Evolutionary conservation across 1,284 basidiomycete genomes (phyloP), one percentile per base, ranked within the genome.

Genomic region (Phenoliferia sp.): DNA sequence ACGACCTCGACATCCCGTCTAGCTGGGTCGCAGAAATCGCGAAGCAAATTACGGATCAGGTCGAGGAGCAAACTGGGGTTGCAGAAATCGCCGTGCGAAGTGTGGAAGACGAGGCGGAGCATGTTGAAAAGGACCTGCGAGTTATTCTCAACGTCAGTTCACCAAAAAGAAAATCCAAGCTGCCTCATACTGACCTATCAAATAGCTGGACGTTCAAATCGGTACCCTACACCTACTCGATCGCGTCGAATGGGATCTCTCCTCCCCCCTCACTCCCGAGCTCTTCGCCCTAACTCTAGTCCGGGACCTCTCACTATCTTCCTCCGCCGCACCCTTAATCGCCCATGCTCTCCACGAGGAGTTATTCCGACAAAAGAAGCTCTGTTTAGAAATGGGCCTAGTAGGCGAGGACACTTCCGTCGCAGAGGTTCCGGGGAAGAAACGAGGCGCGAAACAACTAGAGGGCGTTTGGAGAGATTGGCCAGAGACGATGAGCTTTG

Each of bases 191-290:
- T 32, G 28, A 58, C 61, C 68, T 26, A 50, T 56, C 50, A 56
- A 48, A 26, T 79, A 96, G 92, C 92, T 99, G 78, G 94, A 99
- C 80, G 92, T 99, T n/a, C 95, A 98, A 79, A 90, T 99, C 77
- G 89, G 89, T 58, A 90, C 89, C 26, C 85, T 93, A 78, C 91
- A 95, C 78, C 84, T 99, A 1, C 84, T 90, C 66, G 95, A 99
- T 80, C 90, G 94, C 72, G 91, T 99, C 75, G 96, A 99, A 80
- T 99, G 96, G 96, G 95, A 99, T 79, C 84, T 99, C 9, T 86
- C 92, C 35, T 97, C 94, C 0, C 85, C 89, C 0, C 85, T 98
- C 22, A 94, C 94, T 0, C 95, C 95, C 0, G 89, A 95, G 77
- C 83, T 82, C 1, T 99, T 98, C 76, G 87, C 95, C 0, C 80